Evolutionary conservation across 2,329 filamentous ascomycete species (phyloP).

Genomic region (Sphaerulina vaccinii): DNA sequence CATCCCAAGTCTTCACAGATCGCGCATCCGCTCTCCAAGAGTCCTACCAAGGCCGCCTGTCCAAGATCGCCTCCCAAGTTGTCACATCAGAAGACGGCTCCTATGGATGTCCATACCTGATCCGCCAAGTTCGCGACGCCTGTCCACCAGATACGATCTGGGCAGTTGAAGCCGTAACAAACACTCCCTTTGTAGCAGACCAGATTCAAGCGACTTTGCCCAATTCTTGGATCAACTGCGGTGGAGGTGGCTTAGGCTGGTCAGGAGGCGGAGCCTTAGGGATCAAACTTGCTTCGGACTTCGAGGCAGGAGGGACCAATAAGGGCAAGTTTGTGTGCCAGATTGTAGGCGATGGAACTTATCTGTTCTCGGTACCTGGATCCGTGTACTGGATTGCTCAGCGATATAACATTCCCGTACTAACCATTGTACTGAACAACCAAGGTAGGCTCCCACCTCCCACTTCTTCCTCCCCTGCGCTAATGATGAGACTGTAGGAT

Average conservation of each 20-base stretch:
- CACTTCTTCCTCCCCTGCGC: neutral
- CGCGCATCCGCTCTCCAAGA: slow-evolving; percentile 58
- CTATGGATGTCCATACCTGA: slow-evolving; percentile 61
- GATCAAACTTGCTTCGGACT: slow-evolving; percentile 68
- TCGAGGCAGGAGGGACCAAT: slow-evolving; percentile 47
- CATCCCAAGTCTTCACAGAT: slow-evolving; percentile 28
- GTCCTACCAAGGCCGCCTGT: slow-evolving; percentile 59
- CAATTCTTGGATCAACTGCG: slow-evolving; percentile 77
- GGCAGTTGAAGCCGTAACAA: slow-evolving; percentile 75
- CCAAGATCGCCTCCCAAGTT: slow-evolving; percentile 58
- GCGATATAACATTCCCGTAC: slow-evolving; percentile 63
- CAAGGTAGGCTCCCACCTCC: slow-evolving; percentile 44
- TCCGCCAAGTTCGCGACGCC: slow-evolving; percentile 53
- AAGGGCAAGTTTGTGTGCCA: slow-evolving; percentile 62
- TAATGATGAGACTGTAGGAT: slow-evolving; percentile 43
- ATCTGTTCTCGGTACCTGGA: slow-evolving; percentile 63
- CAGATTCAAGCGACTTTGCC: slow-evolving; percentile 67
- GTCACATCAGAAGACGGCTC: slow-evolving; percentile 61
- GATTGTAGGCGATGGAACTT: slow-evolving; percentile 68
- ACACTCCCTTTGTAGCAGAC: slow-evolving; percentile 65
- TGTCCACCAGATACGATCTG: slow-evolving; percentile 68
- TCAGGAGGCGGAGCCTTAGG: slow-evolving; percentile 72
- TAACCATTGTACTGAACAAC: slow-evolving; percentile 69
- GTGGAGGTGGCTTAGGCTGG: slow-evolving; percentile 78
- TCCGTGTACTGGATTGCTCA: slow-evolving; percentile 68